These are phyloP conservation scores for Talaromyces nanjingensis DNA, from an alignment of 495 filamentous ascomycete genomes.

Conservation along the genomic window DNA sequence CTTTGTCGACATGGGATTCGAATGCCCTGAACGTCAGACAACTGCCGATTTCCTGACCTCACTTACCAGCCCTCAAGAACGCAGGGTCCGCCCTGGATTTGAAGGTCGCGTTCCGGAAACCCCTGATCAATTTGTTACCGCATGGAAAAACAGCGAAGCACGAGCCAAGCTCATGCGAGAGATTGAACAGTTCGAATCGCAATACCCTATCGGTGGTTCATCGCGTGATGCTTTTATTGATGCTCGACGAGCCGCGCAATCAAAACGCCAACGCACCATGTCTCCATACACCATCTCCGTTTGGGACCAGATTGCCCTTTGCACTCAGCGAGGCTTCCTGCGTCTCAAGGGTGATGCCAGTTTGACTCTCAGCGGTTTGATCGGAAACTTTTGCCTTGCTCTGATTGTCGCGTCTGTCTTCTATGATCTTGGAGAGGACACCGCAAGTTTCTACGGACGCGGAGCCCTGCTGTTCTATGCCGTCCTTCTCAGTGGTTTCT, in stretches of 20 bases:
- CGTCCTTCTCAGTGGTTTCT: slow-evolving; percentile 78
- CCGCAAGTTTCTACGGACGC: slow-evolving; percentile 66
- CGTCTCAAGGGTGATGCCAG: slow-evolving; percentile 62
- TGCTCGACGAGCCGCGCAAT: slow-evolving; percentile 49
- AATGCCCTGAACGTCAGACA: slow-evolving; percentile 64
- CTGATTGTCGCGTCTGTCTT: slow-evolving; percentile 79
- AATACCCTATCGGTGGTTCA: slow-evolving; percentile 56
- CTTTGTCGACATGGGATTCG: slow-evolving; percentile 69
- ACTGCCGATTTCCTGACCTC: slow-evolving; percentile 78
- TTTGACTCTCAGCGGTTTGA: slow-evolving; percentile 59
- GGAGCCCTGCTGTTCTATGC: slow-evolving; percentile 87
- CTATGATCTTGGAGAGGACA: slow-evolving; percentile 58
- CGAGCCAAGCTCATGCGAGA: slow-evolving; percentile 57
- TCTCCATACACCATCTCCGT: slow-evolving; percentile 77
- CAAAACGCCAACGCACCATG: slow-evolving; percentile 48
- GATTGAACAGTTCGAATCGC: slow-evolving; percentile 61
- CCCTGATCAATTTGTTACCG: slow-evolving; percentile 66
- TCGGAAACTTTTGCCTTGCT: slow-evolving; percentile 69
- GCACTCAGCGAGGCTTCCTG: slow-evolving; percentile 66
- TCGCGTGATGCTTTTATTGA: slow-evolving; percentile 62
- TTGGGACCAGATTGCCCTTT: slow-evolving; percentile 61
- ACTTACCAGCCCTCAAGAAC: slow-evolving; percentile 64
- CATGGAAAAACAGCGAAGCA: slow-evolving; percentile 70
- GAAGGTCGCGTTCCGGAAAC: slow-evolving; percentile 61
- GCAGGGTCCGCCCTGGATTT: slow-evolving; percentile 55